Conservation (phyloP, 495 filamentous ascomycete species). For the Beverwykella pulmonaria region DNA sequence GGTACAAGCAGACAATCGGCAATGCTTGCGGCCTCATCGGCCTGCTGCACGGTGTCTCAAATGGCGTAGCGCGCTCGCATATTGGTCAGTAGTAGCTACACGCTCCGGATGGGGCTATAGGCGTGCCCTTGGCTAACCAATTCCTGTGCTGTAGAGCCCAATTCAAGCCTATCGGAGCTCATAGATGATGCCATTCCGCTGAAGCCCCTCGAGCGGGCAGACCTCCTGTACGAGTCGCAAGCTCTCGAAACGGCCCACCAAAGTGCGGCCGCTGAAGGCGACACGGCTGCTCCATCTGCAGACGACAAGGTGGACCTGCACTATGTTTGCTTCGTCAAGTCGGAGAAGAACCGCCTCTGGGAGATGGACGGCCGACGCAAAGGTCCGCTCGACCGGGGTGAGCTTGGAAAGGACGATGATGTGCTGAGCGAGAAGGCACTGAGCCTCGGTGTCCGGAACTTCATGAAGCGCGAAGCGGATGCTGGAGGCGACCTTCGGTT, state of each 20-base stretch:
- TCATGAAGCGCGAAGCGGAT: conserved; percentile 57
- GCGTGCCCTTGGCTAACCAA: conserved; percentile 14
- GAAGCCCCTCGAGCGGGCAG: conserved; percentile 44
- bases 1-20: conserved; percentile 68
- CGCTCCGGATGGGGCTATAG: not conserved
- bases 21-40: conserved; percentile 69
- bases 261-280: conserved; percentile 43
- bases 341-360: conserved; percentile 46
- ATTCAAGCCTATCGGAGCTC: conserved; percentile 39
- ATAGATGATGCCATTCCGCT: conserved; percentile 50
- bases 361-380: conserved; percentile 57
- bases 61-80: conserved; percentile 51
- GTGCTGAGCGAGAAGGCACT: conserved; percentile 67
- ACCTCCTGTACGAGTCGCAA: conserved; percentile 47
- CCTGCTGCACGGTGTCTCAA: conserved; percentile 60
- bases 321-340: conserved; percentile 52
- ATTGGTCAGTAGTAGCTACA: conserved; percentile 43
- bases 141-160: conserved; percentile 31
- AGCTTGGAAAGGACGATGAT: conserved; percentile 65
- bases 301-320: conserved; percentile 48
- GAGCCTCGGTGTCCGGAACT: conserved; percentile 60
- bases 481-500: conserved; percentile 56
- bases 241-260: conserved; percentile 48
- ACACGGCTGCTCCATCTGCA: conserved; percentile 46
- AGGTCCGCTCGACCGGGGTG: conserved; percentile 73